Base-by-base conservation (phyloP, 1,284 basidiomycete species). In the Cryptococcus sp. region DNA sequence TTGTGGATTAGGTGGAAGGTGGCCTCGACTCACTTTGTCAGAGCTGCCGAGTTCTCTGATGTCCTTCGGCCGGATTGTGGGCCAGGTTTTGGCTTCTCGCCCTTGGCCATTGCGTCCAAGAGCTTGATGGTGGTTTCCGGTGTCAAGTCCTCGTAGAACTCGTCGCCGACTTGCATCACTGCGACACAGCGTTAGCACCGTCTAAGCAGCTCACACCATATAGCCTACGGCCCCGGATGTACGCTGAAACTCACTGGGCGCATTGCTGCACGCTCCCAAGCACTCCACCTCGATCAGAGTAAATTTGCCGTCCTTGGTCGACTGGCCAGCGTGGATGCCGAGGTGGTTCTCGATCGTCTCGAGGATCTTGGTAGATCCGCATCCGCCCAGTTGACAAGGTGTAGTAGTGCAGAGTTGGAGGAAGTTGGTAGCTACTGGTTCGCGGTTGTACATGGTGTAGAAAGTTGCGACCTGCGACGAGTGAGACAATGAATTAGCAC, bases 141-240 rank as follows among this genome's bases (percentile, higher is more conserved):
- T n/a, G 94, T 98, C 56, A 99, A 83, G 76, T 99, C 95, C 87
- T 99, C 95, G 78, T 94, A 99, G 83, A 91, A 99, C 77, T 97
- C 93, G 74, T 99, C 96, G 53, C 90, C 90, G 75, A 99, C 85
- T 68, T 90, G 93, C 78, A 99, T 84, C 95, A 99, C 77, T 79
- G 50, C 10, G 16, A n/a, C 22, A 27, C 17, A 13, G 35, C 20
- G 40, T 13, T 23, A 35, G 31, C 31, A 35, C 13, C 31, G 31
- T 35, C 31, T 4, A 13, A 10, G 31, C 31, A 10, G 31, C 31
- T 35, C 31, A 13, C 31, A 35, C 31, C 31, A 35, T 2, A 19
- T 23, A 23, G 27, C 31, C 5, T 50, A n/a, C 13, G 38, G 5
- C 4, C 42, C 22, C 3, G 5, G 22, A 53, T 16, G 19, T 23